Conservation (phyloP, 2,329 filamentous ascomycete genomes). For the Paraphaeosphaeria sporulosa region DNA sequence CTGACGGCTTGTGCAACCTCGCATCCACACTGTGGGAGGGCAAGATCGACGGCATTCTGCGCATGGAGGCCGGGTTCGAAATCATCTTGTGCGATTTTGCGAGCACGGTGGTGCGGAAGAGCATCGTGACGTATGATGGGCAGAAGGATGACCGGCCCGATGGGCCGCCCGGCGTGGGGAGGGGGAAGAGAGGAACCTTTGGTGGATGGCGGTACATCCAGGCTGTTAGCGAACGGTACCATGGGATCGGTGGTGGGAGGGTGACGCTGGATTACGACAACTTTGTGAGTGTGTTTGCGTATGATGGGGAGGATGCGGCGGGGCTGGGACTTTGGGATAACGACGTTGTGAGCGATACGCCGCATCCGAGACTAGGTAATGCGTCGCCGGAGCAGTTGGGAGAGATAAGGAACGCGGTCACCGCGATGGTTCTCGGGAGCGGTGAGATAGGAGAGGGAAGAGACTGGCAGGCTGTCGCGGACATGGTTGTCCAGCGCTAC, state of each 20-base stretch:
- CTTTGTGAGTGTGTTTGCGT: slow-evolving; percentile 58
- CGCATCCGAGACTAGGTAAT: slow-evolving; percentile 52
- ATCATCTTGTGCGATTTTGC: slow-evolving; percentile 72
- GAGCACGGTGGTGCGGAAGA: slow-evolving; percentile 40
- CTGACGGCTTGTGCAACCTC: slow-evolving; percentile 63
- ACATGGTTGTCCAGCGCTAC: slow-evolving; percentile 72
- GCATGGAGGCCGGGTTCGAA: slow-evolving; percentile 76
- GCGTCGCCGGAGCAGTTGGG: slow-evolving; percentile 42
- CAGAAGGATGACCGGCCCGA: background rate
- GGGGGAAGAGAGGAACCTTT: slow-evolving; percentile 3
- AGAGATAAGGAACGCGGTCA: slow-evolving; percentile 55
- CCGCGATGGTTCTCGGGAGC: slow-evolving; percentile 50
- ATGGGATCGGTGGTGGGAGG: slow-evolving; percentile 54
- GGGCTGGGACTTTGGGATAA: slow-evolving; percentile 51
- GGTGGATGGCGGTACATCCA: slow-evolving; percentile 46
- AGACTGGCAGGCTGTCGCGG: slow-evolving; percentile 73
- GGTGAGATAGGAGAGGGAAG: slow-evolving; percentile 17
- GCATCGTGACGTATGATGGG: slow-evolving; percentile 20
- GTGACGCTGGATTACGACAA: slow-evolving; percentile 58
- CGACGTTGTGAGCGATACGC: slow-evolving; percentile 37
- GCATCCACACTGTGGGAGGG: slow-evolving; percentile 58
- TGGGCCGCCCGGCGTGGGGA: background rate
- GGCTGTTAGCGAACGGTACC: slow-evolving; percentile 52
- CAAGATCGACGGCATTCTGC: slow-evolving; percentile 68
- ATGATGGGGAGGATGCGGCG: slow-evolving; percentile 28